phyloP scores from a whole-genome alignment of 1,284 basidiomycete genomes.

The Fomitopsis pinicola region DNA sequence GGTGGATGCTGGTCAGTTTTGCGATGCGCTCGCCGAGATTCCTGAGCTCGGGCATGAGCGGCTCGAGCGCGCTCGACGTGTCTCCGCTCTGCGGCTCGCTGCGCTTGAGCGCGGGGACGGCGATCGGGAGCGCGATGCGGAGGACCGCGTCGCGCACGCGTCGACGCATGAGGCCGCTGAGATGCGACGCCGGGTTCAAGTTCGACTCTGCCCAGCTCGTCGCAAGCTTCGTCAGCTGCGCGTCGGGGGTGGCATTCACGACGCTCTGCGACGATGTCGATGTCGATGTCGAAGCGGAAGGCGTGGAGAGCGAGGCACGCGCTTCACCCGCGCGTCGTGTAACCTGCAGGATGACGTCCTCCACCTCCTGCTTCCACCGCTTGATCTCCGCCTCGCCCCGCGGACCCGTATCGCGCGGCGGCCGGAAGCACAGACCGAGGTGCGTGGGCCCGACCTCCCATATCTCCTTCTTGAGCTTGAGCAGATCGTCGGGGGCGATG shows the following conservation, averaged over 20 bases:
- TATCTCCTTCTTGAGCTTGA: slow-evolving; percentile 70
- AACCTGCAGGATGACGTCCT: slow-evolving; percentile 32
- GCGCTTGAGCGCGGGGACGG: slow-evolving; percentile 32
- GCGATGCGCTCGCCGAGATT: slow-evolving; percentile 65
- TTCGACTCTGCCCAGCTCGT: slow-evolving; percentile 62
- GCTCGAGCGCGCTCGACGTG: slow-evolving; percentile 58
- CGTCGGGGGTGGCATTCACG: slow-evolving; percentile 38
- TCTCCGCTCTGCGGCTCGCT: slow-evolving; percentile 7
- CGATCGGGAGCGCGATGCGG: slow-evolving; percentile 49
- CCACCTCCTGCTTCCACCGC: slow-evolving; percentile 36
- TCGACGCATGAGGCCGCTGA: slow-evolving; percentile 55
- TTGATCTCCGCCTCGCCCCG: slow-evolving; percentile 28
- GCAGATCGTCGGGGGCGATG: slow-evolving; percentile 39
- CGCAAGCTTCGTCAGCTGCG: slow-evolving; percentile 49
- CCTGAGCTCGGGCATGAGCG: slow-evolving; percentile 63
- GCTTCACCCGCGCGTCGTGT: slow-evolving; percentile 29
- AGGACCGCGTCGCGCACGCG: slow-evolving; percentile 64
- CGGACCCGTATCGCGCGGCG: slow-evolving; percentile 1
- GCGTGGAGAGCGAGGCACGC: slow-evolving; percentile 8
- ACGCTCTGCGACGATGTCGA: slow-evolving; percentile 15
- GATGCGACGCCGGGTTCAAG: slow-evolving; percentile 48
- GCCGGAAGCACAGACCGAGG: slow-evolving; percentile 48
- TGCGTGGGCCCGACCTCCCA: slow-evolving; percentile 67
- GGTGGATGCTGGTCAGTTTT: slow-evolving; percentile 66
- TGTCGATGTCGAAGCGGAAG: slow-evolving; percentile 21